A percentile compares a stretch with the other conserved stretches of the same genome.
Conservation (phyloP, 148 eudicot species). For the Persicaria tinctoria region DNA sequence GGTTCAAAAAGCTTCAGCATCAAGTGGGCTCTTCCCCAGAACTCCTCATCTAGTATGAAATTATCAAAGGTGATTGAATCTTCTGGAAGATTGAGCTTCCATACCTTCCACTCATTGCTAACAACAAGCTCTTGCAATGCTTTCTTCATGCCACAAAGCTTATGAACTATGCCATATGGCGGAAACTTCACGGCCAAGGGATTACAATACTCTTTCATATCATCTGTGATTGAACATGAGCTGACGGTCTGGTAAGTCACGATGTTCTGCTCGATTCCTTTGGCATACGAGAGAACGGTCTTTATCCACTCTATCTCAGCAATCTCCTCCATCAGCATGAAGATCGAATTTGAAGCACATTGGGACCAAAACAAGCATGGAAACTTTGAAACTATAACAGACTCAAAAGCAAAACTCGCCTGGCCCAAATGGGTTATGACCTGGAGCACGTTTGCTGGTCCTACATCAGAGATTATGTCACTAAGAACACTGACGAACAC, state of each 20-base stretch:
- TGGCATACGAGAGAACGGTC: slow-evolving; percentile 33
- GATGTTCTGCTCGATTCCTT: slow-evolving; percentile 30
- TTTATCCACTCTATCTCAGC: slow-evolving; percentile 47
- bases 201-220: slow-evolving; percentile 20
- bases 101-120: slow-evolving; percentile 39
- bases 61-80: slow-evolving; percentile 27
- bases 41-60: slow-evolving; percentile 31
- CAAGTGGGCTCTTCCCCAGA: slow-evolving; percentile 36
- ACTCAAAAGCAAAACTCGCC: slow-evolving; percentile 35
- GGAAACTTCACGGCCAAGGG: slow-evolving; percentile 26
- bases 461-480: slow-evolving; percentile 28
- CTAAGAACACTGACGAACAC: slow-evolving; percentile 26
- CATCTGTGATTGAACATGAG: slow-evolving; percentile 12
- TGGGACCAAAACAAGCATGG: slow-evolving; percentile 47
- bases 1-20: slow-evolving; percentile 38
- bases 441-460: slow-evolving; percentile 39
- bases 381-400: slow-evolving; percentile 28
- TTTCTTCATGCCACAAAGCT: slow-evolving; percentile 22
- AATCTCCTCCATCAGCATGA: slow-evolving; percentile 36
- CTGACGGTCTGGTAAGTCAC: slow-evolving; percentile 14
- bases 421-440: slow-evolving; percentile 41
- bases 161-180: slow-evolving; percentile 32
- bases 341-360: slow-evolving; percentile 42
- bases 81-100: slow-evolving; percentile 29
- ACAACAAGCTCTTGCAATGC: slow-evolving; percentile 25